These are phyloP conservation scores for Martensiomyces pterosporus DNA, from an alignment of 192 early-diverging fungal species.

Conservation along the genomic window DNA sequence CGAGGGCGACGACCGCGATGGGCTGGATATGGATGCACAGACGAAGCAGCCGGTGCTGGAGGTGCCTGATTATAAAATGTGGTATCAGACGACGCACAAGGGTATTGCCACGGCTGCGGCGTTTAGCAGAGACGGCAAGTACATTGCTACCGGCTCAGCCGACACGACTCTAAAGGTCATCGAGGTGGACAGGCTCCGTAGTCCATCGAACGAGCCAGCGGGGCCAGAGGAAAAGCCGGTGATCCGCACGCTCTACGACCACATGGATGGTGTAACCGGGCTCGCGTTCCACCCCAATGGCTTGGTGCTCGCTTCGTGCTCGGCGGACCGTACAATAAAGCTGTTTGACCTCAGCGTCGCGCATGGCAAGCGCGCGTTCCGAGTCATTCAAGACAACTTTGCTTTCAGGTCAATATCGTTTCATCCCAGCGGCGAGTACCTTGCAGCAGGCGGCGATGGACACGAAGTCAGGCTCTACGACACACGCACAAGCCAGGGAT, in stretches of 20 bases:
- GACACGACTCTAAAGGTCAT: slow-evolving; percentile 90
- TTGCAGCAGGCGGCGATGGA: slow-evolving; percentile 75
- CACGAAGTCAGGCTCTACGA: slow-evolving; percentile 79
- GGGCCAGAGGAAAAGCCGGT: slow-evolving; percentile 76
- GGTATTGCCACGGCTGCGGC: slow-evolving; percentile 62
- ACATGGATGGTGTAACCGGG: slow-evolving; percentile 74
- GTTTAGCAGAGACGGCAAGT: slow-evolving; percentile 66
- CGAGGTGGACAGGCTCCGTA: slow-evolving; percentile 73
- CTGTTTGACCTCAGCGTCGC: slow-evolving; percentile 84
- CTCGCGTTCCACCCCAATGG: slow-evolving; percentile 92
- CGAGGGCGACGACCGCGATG: slow-evolving; percentile 14
- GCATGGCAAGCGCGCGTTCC: slow-evolving; percentile 76
- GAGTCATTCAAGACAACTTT: slow-evolving; percentile 78
- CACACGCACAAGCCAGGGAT: slow-evolving; percentile 81
- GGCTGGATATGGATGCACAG: slow-evolving; percentile 18
- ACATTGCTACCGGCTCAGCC: slow-evolving; percentile 83
- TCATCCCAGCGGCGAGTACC: slow-evolving; percentile 90
- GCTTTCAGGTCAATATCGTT: slow-evolving; percentile 79
- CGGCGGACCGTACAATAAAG: slow-evolving; percentile 81
- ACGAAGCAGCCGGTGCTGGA: not conserved
- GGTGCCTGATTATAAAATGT: slow-evolving; percentile 57
- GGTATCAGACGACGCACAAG: slow-evolving; percentile 78
- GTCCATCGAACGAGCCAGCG: slow-evolving; percentile 55
- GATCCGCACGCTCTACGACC: slow-evolving; percentile 88
- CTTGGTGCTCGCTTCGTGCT: slow-evolving; percentile 80